Base-by-base conservation (phyloP, 345 rosid genomes). In the Eucalyptus curtisii region DNA sequence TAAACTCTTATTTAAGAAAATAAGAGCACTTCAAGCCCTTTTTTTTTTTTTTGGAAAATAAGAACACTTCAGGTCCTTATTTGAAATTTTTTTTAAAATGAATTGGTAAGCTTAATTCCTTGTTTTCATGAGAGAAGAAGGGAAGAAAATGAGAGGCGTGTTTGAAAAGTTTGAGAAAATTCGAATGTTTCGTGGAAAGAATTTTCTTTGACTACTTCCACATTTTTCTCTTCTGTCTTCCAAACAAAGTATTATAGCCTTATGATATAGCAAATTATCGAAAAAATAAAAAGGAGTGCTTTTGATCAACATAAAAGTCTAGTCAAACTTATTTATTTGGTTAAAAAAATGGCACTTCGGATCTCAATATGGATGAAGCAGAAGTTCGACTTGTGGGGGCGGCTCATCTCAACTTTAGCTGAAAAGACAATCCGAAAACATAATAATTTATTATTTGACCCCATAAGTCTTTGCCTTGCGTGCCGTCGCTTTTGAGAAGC, bases 1-100 rank as follows among this genome's bases (percentile, higher is more conserved):
- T 0, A 20, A 52, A 0, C 5, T 52, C 2, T 52, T 52, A 52
- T 20, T 20, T 52, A 1, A 52, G 0, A 52, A 52, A 20, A 52
- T 20, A 3, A 52, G 2, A 2, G 4, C 10, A 52, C 1, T 19
- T 0, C 24, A 52, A 19, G 7, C 1, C 20, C 2, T 17, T 50
- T 50, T 6, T 7, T 14, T 5, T 17, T 50, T 50, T 6, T 7
- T 14, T 5, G 1, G 3, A 47, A 48, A 48, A 48, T 3, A 7
- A 52, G 24, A 19, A 3, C 4, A 19, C 1, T 19, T 52, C 3
- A 52, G 10, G 24, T 3, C 2, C 2, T 52, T 52, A 19, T 52
- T 52, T 50, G 8, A 50, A 50, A 6, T 50, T 16, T 50, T 50
- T 7, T 3, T 6, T 16, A 17, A 50, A 7, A 7, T 52, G 9